Conservation (phyloP, 352 stramenopile genomes). For the Peronosclerospora sorghi region DNA sequence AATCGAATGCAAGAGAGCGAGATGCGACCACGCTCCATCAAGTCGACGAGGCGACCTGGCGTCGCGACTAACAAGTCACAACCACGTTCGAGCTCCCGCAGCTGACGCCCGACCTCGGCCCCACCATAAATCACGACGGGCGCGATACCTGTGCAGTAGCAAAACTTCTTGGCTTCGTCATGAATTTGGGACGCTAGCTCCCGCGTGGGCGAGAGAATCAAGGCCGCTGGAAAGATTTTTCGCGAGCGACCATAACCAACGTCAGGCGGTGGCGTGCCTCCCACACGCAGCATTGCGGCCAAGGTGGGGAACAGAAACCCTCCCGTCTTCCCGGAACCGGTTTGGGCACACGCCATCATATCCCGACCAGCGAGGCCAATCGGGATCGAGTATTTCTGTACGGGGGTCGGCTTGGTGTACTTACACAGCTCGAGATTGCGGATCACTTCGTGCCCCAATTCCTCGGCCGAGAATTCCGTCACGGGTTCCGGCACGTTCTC, state of each 20-base stretch:
- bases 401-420: slow-evolving; percentile 95
- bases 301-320: slow-evolving; percentile 96
- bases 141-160: slow-evolving; percentile 91
- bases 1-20: slow-evolving; percentile 87
- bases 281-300: slow-evolving; percentile 89
- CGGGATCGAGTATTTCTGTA: slow-evolving; percentile 99
- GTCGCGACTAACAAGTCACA: slow-evolving; percentile 97
- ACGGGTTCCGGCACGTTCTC: slow-evolving; percentile 90
- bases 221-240: slow-evolving; percentile 85
- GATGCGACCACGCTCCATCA: slow-evolving; percentile 91
- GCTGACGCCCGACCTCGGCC: slow-evolving; percentile 83
- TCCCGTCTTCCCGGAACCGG: slow-evolving; percentile 94
- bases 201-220: slow-evolving; percentile 92
- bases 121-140: slow-evolving; percentile 94
- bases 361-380: slow-evolving; percentile 91
- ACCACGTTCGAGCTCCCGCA: slow-evolving; percentile 79
- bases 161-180: slow-evolving; percentile 93
- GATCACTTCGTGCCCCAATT: slow-evolving; percentile 88
- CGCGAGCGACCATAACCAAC: slow-evolving; percentile 44
- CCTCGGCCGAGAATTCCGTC: slow-evolving; percentile 77
- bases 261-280: slow-evolving; percentile 37
- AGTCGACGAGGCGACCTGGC: slow-evolving; percentile 93
- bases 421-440: slow-evolving; percentile 88
- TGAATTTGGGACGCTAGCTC: slow-evolving; percentile 94
- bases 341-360: slow-evolving; percentile 99